A percentile compares a stretch with the other conserved stretches of the same genome.
phyloP scores from a whole-genome alignment of 2,329 filamentous ascomycete species.

The Penicillium corylophilum region DNA sequence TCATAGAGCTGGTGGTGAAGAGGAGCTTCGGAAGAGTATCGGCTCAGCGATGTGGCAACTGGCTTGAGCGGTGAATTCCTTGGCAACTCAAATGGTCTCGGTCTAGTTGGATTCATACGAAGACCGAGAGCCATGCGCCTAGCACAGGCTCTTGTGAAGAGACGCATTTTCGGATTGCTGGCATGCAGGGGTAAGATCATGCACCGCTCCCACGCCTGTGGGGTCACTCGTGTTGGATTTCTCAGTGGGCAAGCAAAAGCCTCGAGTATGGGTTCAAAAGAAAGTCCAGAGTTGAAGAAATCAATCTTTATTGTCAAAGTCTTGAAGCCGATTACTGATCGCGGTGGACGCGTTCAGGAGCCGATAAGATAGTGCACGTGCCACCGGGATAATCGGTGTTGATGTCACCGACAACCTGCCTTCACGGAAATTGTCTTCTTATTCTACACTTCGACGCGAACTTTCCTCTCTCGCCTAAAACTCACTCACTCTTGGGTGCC shows the following conservation, averaged over 20 bases:
- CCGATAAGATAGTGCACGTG: conserved; percentile 1
- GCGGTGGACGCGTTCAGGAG: background rate
- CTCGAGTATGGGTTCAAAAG: background rate
- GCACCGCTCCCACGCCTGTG: background rate
- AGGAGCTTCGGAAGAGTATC: conserved; percentile 3
- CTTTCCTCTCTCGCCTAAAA: background rate
- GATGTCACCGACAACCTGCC: conserved; percentile 1
- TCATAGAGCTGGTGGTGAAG: background rate
- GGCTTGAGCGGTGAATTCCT: background rate
- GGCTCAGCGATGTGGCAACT: background rate
- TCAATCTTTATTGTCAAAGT: background rate
- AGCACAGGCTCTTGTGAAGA: background rate
- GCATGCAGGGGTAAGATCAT: background rate
- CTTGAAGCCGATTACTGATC: background rate
- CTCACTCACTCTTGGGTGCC: background rate
- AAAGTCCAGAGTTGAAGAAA: background rate
- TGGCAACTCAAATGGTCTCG: background rate
- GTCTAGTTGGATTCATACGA: background rate
- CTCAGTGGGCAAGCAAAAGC: too few species aligned
- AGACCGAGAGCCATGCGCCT: background rate
- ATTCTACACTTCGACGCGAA: background rate
- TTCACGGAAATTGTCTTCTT: background rate
- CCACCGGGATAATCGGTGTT: background rate
- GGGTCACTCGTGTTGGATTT: background rate
- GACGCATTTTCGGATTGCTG: background rate